Evolutionary conservation across 1,139 yeast genomes (phyloP), one percentile per base, ranked within the genome.

Genomic region (Spathaspora jeffriesii): DNA sequence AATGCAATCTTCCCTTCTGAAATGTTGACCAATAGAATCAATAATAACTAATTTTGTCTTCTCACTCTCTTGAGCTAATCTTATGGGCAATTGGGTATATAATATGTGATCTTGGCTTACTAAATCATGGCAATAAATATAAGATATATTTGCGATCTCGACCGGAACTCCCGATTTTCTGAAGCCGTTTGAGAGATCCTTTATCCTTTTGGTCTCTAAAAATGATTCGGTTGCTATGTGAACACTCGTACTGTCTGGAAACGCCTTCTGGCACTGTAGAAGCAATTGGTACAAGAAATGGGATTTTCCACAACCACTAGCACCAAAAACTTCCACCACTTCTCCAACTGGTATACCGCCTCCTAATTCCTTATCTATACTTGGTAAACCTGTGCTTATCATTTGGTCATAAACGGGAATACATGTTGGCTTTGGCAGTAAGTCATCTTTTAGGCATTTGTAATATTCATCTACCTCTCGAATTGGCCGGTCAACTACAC

Each of bases 21-120:
- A 69, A 61, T 89, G 96, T 53, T 90, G 95, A 0, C 96, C 89
- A n/a, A 91, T 82, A 32, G 96, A 87, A 63, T 91, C 97, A 9
- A 91, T 73, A 0, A 89, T 73, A 0, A 91, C 70, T 18, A 87
- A 57, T 40, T 79, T 84, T 2, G 82, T 72, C 2, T 68, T 60
- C 4, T 64, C 63, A 10, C 59, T 54, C 13, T 73, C 68, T 41
- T 75, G 62, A 25, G 73, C 67, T 10, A 84, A 59, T 39, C 82
- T 61, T 1, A 76, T 64, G 0, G 96, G 96, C 4, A 91, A 66
- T 57, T 88, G 96, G 18, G 86, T 85, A 51, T 72, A 76, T 5
- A 91, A 51, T 13, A 89, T 81, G 57, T 88, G 95, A 53, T 88
- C 90, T 57, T 87, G 91, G 43, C 79, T 76, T 46, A 87, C 91